Evolutionary conservation across 306 rosid genomes (phyloP).

Genomic region (Astragalus membranaceus): DNA sequence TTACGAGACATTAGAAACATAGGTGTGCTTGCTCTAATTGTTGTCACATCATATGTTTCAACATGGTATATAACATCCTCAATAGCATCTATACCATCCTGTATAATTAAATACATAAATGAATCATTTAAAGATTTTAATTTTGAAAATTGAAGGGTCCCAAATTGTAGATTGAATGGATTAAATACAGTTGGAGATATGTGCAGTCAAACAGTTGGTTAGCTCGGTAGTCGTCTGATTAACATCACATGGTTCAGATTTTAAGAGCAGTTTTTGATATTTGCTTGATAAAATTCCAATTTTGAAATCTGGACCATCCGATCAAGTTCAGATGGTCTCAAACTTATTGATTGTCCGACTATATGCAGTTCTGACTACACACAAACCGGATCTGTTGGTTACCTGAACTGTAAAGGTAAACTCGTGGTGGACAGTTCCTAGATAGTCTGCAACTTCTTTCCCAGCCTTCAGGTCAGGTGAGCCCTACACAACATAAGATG

Average conservation of each 20-base stretch:
- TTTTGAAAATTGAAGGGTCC: neutral
- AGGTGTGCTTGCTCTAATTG: conserved; percentile 95
- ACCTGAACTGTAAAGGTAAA: conserved; percentile 88
- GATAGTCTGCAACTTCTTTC: conserved; percentile 82
- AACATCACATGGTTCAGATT: too few species aligned
- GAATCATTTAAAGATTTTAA: neutral
- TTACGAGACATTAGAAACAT: conserved; percentile 96
- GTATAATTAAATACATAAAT: neutral
- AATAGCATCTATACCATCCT: conserved; percentile 97
- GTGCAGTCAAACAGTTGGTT: too few species aligned
- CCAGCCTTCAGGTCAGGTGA: conserved; percentile 98
- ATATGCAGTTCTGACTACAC: too few species aligned
- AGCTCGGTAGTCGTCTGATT: too few species aligned
- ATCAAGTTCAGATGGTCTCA: too few species aligned
- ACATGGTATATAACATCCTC: conserved; percentile 92
- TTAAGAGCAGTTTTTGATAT: too few species aligned
- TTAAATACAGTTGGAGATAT: too few species aligned
- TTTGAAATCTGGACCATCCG: too few species aligned
- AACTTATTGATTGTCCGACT: too few species aligned
- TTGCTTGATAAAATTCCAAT: too few species aligned
- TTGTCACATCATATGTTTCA: conserved; percentile 92
- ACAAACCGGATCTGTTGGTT: neutral
- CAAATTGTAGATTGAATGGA: neutral
- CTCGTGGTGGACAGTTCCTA: conserved; percentile 93
- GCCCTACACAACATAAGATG: conserved; percentile 44